Conservation (phyloP, 345 rosid species). For the Carallia pectinifolia region DNA sequence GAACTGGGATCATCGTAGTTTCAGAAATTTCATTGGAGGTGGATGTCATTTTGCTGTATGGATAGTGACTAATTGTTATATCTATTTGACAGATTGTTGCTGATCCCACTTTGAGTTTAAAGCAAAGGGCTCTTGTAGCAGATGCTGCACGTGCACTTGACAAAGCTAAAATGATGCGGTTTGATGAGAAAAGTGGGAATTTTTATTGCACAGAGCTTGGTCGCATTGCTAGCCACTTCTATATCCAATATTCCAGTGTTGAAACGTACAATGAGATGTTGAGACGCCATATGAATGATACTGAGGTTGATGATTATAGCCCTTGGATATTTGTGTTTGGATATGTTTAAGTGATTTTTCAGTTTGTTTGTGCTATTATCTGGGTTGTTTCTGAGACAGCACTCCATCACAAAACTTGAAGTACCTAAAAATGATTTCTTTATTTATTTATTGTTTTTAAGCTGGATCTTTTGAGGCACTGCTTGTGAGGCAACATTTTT, state of each 20-base stretch:
- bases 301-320: constrained; percentile 57
- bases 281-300: constrained; percentile 90
- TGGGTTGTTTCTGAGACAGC: background rate
- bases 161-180: constrained; percentile 99
- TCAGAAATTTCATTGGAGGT: constrained; percentile 7
- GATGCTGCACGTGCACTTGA: constrained; percentile 98
- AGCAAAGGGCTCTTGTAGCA: constrained; percentile 83
- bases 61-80: background rate
- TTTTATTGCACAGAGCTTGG: constrained; percentile 98
- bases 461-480: background rate
- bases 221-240: constrained; percentile 98
- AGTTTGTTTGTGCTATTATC: constrained; percentile 3
- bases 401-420: too few species aligned
- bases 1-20: constrained; percentile 4
- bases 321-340: background rate
- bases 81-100: constrained; percentile 65
- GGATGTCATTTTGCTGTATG: background rate
- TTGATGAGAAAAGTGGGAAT: constrained; percentile 98
- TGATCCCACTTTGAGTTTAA: constrained; percentile 78
- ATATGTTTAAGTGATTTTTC: constrained; percentile 17
- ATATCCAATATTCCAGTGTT: constrained; percentile 94
- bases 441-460: background rate
- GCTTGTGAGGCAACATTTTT: background rate
- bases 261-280: constrained; percentile 96
- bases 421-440: too few species aligned